Evolutionary conservation across 2,329 filamentous ascomycete species (phyloP).

Genomic region (Colletotrichum spinosum): DNA sequence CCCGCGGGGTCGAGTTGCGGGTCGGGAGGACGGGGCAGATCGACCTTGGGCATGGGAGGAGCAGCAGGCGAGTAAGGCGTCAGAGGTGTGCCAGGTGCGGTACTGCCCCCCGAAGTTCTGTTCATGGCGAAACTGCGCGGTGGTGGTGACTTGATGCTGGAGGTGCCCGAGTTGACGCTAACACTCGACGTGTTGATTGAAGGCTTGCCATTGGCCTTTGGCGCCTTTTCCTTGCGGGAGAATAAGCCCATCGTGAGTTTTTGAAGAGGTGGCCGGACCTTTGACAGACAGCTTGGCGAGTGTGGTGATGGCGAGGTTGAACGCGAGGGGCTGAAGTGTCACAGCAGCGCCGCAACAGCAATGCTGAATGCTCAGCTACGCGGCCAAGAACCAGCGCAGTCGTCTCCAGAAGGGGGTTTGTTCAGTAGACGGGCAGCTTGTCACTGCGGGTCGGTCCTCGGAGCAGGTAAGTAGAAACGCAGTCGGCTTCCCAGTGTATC

Average conservation of each 20-base stretch:
- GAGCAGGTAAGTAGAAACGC: background rate
- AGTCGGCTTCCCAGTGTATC: slow-evolving; percentile 16
- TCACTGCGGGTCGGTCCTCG: background rate
- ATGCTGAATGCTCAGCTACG: no score
- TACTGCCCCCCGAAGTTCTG: slow-evolving; percentile 63
- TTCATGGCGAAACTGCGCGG: slow-evolving; percentile 53
- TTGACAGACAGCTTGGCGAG: no score
- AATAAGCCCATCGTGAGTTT: slow-evolving; percentile 64
- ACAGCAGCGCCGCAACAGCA: no score
- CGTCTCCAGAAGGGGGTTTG: no score
- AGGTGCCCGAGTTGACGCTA: slow-evolving; percentile 64
- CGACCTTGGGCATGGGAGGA: slow-evolving; percentile 75
- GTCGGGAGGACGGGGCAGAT: slow-evolving; percentile 87
- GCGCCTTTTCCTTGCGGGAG: slow-evolving; percentile 64
- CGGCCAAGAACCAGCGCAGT: no score
- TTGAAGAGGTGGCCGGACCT: background rate
- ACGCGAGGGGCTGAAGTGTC: slow-evolving; percentile 17
- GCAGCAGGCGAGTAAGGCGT: slow-evolving; percentile 61
- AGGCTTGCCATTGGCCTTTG: slow-evolving; percentile 52
- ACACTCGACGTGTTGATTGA: slow-evolving; percentile 58
- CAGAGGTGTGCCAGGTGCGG: slow-evolving; percentile 58
- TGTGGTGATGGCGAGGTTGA: no score
- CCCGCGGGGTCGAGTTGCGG: slow-evolving; percentile 88
- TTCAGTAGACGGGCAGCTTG: no score
- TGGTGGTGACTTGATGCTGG: slow-evolving; percentile 57